Conservation (phyloP, 2,329 filamentous ascomycete species). For the Paecilomyces fulvus region DNA sequence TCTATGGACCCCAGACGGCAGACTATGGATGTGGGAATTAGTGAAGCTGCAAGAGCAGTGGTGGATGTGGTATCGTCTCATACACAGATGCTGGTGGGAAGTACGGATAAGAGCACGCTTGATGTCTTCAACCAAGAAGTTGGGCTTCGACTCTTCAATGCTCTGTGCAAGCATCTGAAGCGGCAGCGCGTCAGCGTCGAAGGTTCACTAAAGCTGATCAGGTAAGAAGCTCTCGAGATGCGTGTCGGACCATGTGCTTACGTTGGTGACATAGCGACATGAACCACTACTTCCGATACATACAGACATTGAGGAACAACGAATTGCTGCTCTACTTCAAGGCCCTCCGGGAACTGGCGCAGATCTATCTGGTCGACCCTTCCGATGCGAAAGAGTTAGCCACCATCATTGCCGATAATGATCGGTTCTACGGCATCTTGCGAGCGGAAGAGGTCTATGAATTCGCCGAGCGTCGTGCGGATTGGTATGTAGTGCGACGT, state of each 20-base stretch:
- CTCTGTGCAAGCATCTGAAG: slow-evolving; percentile 95
- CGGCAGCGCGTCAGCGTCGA: slow-evolving; percentile 84
- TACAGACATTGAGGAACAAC: slow-evolving; percentile 70
- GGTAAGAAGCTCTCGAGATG: slow-evolving; percentile 29
- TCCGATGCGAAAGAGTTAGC: slow-evolving; percentile 89
- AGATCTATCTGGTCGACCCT: slow-evolving; percentile 89
- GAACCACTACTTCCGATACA: slow-evolving; percentile 84
- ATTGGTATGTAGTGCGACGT: slow-evolving; percentile 86
- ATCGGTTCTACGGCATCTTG: slow-evolving; percentile 86
- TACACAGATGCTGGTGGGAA: slow-evolving; percentile 85
- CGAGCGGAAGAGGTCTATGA: slow-evolving; percentile 95
- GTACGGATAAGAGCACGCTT: slow-evolving; percentile 94
- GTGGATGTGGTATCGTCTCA: slow-evolving; percentile 81
- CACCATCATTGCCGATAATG: slow-evolving; percentile 82
- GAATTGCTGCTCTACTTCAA: slow-evolving; percentile 84
- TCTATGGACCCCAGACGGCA: slow-evolving; percentile 24
- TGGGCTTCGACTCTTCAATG: slow-evolving; percentile 80
- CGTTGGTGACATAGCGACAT: slow-evolving; percentile 58
- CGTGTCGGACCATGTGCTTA: not conserved
- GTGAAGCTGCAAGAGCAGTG: slow-evolving; percentile 67
- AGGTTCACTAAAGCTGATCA: slow-evolving; percentile 83
- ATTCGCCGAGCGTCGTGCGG: slow-evolving; percentile 85
- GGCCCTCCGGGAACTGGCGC: slow-evolving; percentile 81
- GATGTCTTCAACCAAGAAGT: slow-evolving; percentile 99
- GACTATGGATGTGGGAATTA: slow-evolving; percentile 53